phyloP scores from a whole-genome alignment of 257 asterid species.

The Leptodermis oblonga region DNA sequence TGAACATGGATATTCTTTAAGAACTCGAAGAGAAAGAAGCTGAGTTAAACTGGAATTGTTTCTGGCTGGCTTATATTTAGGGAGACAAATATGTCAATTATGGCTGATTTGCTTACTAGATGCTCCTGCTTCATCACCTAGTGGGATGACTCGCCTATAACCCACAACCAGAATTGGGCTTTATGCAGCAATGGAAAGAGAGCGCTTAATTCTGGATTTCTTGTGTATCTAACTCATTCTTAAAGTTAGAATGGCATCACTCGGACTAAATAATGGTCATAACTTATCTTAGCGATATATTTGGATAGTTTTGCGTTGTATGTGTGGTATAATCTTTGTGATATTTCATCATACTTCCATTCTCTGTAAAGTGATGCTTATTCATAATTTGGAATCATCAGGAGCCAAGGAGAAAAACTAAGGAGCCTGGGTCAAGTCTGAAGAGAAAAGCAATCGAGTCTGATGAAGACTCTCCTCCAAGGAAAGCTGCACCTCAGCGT shows the following conservation, averaged over 20 bases:
- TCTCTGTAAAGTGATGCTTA: background rate
- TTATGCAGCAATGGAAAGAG: background rate
- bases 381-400: conserved; percentile 25
- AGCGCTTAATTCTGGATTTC: background rate
- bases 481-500: conserved; percentile 66
- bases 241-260: background rate
- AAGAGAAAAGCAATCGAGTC: conserved; percentile 86
- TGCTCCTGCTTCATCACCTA: background rate
- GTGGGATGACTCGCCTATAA: too few species aligned
- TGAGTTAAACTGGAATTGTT: background rate
- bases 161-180: background rate
- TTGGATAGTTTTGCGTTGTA: background rate
- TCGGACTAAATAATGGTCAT: background rate
- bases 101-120: background rate
- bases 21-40: background rate
- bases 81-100: background rate
- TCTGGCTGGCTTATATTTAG: background rate
- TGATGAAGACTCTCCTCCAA: conserved; percentile 89
- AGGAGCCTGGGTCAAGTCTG: conserved; percentile 48
- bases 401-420: conserved; percentile 70
- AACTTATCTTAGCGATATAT: background rate
- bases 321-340: background rate
- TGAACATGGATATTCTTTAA: background rate
- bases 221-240: background rate
- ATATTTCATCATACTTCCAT: background rate